Percentiles rank a stretch among this genome's conserved stretches.
Evolutionary conservation across 2,329 filamentous ascomycete genomes (phyloP).

Genomic region (Beauveria pseudobassiana): DNA sequence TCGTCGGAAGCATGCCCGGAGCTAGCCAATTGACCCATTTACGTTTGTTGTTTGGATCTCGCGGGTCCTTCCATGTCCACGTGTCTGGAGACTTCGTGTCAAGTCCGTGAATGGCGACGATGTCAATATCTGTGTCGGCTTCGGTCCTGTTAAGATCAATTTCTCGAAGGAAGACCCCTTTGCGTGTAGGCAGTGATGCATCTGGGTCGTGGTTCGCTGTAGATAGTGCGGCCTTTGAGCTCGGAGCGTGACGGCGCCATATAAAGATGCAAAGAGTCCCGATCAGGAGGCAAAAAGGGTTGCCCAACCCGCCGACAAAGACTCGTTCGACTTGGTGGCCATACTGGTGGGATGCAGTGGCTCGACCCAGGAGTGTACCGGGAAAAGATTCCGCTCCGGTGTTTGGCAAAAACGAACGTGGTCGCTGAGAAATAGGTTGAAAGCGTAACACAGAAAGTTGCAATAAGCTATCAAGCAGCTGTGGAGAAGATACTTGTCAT

Average conservation of each 20-base stretch:
- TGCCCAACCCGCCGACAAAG: background rate
- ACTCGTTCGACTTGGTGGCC: background rate
- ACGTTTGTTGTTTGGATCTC: conserved; percentile 10
- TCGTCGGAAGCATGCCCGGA: background rate
- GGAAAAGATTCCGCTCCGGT: background rate
- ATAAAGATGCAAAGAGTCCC: background rate
- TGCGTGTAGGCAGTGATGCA: background rate
- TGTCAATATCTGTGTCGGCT: conserved; percentile 18
- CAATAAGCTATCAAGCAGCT: background rate
- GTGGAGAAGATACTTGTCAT: background rate
- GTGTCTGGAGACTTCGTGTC: conserved; percentile 23
- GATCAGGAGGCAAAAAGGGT: background rate
- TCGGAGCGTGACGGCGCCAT: background rate
- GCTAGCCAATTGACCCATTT: background rate
- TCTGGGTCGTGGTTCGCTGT: background rate
- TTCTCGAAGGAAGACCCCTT: background rate
- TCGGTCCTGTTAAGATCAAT: background rate
- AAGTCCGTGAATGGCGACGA: conserved; percentile 30
- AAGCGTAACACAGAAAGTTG: background rate
- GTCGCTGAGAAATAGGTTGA: background rate
- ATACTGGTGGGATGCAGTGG: background rate
- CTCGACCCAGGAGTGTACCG: background rate
- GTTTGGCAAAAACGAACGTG: background rate
- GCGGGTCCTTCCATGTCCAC: conserved; percentile 17
- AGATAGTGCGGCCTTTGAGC: background rate